Evolutionary conservation across 495 filamentous ascomycete genomes (phyloP), one percentile per base, ranked within the genome.

Genomic region (Articulospora tetracladia): DNA sequence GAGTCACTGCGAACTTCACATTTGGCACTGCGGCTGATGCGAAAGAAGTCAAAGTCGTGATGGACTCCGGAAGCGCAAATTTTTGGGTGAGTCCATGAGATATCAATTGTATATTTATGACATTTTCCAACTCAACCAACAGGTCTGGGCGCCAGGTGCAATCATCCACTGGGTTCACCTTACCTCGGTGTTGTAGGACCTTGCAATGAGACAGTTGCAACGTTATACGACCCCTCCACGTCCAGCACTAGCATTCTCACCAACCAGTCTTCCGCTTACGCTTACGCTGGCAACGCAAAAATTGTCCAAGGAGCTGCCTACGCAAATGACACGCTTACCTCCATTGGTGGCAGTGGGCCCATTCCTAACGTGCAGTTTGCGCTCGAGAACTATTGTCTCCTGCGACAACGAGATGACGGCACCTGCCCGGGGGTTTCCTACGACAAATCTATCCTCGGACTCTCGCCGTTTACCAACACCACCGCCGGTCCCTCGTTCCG

Each of bases 1-100:
- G 55, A 48, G 55, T 57, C 7, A 57, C 55, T 19, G 15, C 55
- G 19, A 57, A 57, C 20, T 26, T 57, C 39, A 57, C 55, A 48
- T 57, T 48, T 11, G 55, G 55, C 26, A 28, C 55, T 17, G 20
- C 55, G 20, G 4, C 28, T 11, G 20, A 44, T 55, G 34, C 53
- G 0, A 15, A 36, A n/a, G 22, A 26, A 25, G 30, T 49, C 23
- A 47, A 25, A 25, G 34, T 49, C 1, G 55, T 57, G 10, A 57
- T 57, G 41, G 55, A 57, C 24, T 30, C 55, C 39, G 55, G 55
- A 1, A 48, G 39, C 11, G 23, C 55, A 1, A 34, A 57, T 23
- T 26, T 47, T 44, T 57, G 55, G 55, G 53, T 55, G 24, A 55
- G 28, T 30, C 3, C 53, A 44, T 8, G n/a, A n/a, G n/a, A n/a